Conservation (phyloP, 148 eudicot genomes). For the Polygonum maritimum region DNA sequence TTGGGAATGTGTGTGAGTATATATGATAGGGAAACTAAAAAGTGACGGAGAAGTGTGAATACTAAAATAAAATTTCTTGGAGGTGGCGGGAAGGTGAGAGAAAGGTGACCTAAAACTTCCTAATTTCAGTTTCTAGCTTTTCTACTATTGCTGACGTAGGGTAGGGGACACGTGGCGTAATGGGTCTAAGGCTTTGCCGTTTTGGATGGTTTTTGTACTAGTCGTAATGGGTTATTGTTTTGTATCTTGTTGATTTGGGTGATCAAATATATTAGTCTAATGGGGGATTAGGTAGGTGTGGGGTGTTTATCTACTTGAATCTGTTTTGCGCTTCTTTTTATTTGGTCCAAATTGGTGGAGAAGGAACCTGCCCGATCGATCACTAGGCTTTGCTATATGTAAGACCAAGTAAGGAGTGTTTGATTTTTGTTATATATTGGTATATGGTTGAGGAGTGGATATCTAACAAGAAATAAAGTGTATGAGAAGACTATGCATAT, state of each 20-base stretch:
- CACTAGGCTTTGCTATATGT: background rate
- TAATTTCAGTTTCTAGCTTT: constrained; percentile 19
- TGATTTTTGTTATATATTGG: background rate
- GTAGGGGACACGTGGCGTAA: background rate
- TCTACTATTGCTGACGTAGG: background rate
- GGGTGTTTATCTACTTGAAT: constrained; percentile 11
- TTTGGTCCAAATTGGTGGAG: background rate
- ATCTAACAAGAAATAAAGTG: too few species aligned
- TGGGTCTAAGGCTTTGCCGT: background rate
- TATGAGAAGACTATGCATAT: too few species aligned
- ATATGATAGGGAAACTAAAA: background rate
- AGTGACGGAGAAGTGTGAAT: background rate
- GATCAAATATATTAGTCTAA: background rate
- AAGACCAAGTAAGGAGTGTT: background rate
- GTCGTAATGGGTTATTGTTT: background rate
- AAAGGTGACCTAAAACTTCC: constrained; percentile 66
- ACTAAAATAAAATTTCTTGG: background rate
- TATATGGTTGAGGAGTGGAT: too few species aligned
- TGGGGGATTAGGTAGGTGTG: constrained; percentile 1
- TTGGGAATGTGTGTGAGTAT: background rate
- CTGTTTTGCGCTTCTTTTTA: background rate
- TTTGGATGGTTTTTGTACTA: background rate
- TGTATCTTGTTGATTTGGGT: background rate
- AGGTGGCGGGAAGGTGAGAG: constrained; percentile 27
- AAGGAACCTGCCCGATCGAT: background rate